Base-by-base conservation (phyloP, 2,329 filamentous ascomycete species). In the Aspergillus sp. region DNA sequence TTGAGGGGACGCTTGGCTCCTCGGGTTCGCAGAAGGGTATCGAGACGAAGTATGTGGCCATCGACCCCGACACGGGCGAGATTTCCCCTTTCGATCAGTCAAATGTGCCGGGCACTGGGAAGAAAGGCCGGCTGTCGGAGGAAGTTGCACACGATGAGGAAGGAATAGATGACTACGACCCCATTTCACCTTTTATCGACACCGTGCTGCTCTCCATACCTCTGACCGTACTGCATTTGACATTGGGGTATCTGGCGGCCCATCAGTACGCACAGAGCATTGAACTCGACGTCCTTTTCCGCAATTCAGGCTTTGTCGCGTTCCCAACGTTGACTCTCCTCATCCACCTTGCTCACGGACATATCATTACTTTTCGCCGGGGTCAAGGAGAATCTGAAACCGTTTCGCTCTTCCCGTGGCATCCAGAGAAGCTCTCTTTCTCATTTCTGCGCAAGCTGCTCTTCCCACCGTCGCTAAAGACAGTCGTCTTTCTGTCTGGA, bases 211-310 rank as follows among this genome's bases (percentile, higher is more conserved):
- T 78, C 24, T 73, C 77, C 1, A 41, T 77, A 6, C 74, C 77
- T 1, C 69, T 80, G 18, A 74, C 76, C 17, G 72, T 71, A 32
- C 66, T 80, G 11, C 76, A 80, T 63, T 70, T 79, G 55, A 80
- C 78, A 3, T 69, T 80, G 34, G 70, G 73, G 36, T 78, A 76
- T 60, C 69, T 80, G 32, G 77, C 78, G 2, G 75, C 77, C 13
- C 76, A 80, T 62, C 78, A 80, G 63, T 80, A 79, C 61, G 74
- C 76, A 1, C 71, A 78, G 64, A 63, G 68, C 3, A 73, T 71
- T 52, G 63, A 70, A 4, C 44, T 74, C 5, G 57, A 66, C 15
- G 63, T 60, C n/a, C 65, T 76, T 8, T 41, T 74, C 7, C 66
- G 66, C 55, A 71, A 77, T 30, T 75, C 77, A 1, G 41, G 71